These are phyloP conservation scores for Schoenoplectus triqueter DNA, from an alignment of 202 grass and related monocot genomes.

Conservation along the genomic window DNA sequence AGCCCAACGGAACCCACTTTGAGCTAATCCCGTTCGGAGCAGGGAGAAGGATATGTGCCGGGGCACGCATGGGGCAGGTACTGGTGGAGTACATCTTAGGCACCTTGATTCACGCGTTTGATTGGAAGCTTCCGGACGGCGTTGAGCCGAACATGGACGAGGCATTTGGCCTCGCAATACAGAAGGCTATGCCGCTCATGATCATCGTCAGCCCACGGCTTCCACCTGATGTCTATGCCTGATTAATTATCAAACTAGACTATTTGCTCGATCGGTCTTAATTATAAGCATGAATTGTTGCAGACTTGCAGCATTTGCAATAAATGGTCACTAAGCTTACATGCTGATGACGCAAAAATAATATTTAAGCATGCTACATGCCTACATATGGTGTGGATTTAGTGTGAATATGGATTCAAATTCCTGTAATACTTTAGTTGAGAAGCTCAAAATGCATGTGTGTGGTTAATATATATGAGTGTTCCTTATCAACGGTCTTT, in stretches of 20 bases:
- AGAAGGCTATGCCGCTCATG: slow-evolving; percentile 29
- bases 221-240: slow-evolving; percentile 19
- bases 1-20: slow-evolving; percentile 41
- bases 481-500: background rate
- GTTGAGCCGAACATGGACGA: slow-evolving; percentile 33
- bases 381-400: background rate
- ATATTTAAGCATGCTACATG: background rate
- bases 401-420: background rate
- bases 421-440: background rate
- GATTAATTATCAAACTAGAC: background rate
- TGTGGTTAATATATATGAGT: background rate
- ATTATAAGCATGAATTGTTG: no score
- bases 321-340: background rate
- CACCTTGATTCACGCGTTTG: slow-evolving; percentile 44
- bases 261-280: background rate
- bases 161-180: slow-evolving; percentile 33
- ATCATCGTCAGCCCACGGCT: slow-evolving; percentile 25
- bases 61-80: slow-evolving; percentile 9
- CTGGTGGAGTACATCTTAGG: slow-evolving; percentile 44
- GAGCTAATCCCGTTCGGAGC: slow-evolving; percentile 48
- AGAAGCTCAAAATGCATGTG: background rate
- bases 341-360: background rate
- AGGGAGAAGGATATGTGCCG: slow-evolving; percentile 48
- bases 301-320: no score
- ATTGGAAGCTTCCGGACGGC: slow-evolving; percentile 49